Evolutionary conservation across 352 stramenopile genomes (phyloP).

Genomic region (Phytophthora constricta): DNA sequence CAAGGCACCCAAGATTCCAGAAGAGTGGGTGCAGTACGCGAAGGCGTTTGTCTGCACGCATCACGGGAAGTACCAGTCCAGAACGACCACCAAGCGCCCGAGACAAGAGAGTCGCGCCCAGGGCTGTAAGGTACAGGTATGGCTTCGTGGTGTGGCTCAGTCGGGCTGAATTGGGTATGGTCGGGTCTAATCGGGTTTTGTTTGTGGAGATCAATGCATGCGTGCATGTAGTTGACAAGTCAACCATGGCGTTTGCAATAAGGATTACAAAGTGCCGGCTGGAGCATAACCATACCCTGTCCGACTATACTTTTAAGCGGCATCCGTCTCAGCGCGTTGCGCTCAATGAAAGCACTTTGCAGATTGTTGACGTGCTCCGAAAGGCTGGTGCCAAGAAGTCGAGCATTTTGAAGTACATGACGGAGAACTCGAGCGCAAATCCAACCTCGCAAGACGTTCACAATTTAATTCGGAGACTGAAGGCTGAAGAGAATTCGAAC

Average conservation of each 20-base stretch:
- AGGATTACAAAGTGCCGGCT: slow-evolving; percentile 3
- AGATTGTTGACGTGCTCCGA: slow-evolving; percentile 1
- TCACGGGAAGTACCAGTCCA: slow-evolving; percentile 4
- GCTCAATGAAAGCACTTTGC: neutral
- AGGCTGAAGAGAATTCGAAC: too few species aligned
- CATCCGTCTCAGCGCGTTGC: slow-evolving; percentile 2
- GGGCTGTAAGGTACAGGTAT: slow-evolving; percentile 1
- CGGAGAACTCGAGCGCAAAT: neutral
- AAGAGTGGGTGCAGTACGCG: slow-evolving; percentile 2
- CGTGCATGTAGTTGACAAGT: neutral
- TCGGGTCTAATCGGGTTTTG: neutral
- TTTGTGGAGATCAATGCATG: slow-evolving; percentile 9
- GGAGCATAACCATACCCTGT: neutral
- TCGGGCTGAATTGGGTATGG: neutral
- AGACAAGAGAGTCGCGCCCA: neutral
- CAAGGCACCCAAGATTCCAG: neutral
- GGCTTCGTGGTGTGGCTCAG: too few species aligned
- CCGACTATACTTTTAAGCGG: neutral
- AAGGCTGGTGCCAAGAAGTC: slow-evolving; percentile 9
- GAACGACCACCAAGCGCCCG: neutral
- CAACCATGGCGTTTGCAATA: neutral
- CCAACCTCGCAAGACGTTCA: neutral
- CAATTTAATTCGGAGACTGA: slow-evolving; percentile 3
- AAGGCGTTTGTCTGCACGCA: slow-evolving; percentile 8
- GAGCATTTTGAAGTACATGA: slow-evolving; percentile 2